Base-by-base conservation (phyloP, 768 basidiomycete species). In the Neoboletus subvelutipes region DNA sequence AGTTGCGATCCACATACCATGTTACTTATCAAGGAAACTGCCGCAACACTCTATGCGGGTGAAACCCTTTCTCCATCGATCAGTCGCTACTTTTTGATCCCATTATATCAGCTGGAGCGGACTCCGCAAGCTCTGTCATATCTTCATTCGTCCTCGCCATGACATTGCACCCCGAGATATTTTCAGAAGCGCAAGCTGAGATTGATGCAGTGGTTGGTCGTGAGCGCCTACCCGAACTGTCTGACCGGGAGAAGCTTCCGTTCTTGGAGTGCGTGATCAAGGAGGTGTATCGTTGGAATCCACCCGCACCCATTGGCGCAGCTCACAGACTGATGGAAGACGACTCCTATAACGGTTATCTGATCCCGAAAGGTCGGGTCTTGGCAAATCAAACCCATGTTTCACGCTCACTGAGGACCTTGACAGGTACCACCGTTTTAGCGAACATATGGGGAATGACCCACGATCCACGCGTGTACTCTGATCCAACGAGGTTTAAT, bases 181-280 rank as follows among this genome's bases (percentile, higher is more conserved):
- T 53, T 53, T 34, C 13, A 6, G 31, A 53, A 36, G 52, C 52
- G 5, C 43, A 36, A 37, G 34, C 43, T 18, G 52, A 53, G 42
- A 53, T 53, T 3, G 52, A 53, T 29, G 4, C 6, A 8, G n/a
- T 37, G 26, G 34, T 53, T 4, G 52, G 52, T 26, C 52, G 43
- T 15, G 52, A 53, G 2, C 42, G 52, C 11, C 42, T 53, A 20
- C 52, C 52, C 5, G 52, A 53, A 45, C 1, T 53, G 28, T 53
- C 52, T 18, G 78, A 67, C 52, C 56, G 80, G 41, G 72, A 75
- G 26, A 78, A 81, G 62, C 73, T 78, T 42, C 76, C 77, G 13
- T 75, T 69, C 58, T 62, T 79, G 10, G 73, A 75, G 28, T 60
- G 61, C 12, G 31, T 70, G 5, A 54, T 67, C 34, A 64, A 67